A percentile compares a stretch with the other conserved stretches of the same genome.
These are phyloP conservation scores for Colletotrichum cereale DNA, from an alignment of 2,329 filamentous ascomycete species.

Conservation along the genomic window DNA sequence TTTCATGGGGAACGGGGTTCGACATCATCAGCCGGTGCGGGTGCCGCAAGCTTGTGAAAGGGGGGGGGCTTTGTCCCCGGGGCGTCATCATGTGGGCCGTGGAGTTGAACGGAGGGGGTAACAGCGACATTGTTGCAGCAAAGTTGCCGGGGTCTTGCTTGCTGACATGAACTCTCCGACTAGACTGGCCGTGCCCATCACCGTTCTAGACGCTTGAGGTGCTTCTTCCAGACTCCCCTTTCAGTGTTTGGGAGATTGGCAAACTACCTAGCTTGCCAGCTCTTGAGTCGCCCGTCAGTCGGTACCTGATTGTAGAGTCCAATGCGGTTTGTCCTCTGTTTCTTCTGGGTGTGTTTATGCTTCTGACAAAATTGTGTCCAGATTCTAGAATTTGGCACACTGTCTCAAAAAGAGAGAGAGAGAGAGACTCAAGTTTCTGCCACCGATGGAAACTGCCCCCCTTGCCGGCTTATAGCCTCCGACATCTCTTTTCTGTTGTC, in stretches of 20 bases:
- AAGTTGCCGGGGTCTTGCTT: slow-evolving; percentile 20
- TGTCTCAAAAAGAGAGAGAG: background rate
- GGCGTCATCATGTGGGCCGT: slow-evolving; percentile 18
- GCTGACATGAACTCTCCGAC: slow-evolving; percentile 24
- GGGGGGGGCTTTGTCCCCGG: background rate
- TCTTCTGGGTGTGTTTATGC: slow-evolving; percentile 11
- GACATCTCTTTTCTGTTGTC: background rate
- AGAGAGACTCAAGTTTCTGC: background rate
- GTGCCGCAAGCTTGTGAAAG: background rate
- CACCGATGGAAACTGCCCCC: background rate
- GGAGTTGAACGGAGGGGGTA: slow-evolving; percentile 7
- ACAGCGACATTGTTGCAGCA: background rate
- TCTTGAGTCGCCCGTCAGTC: background rate
- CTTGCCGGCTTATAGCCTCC: background rate
- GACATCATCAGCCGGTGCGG: slow-evolving; percentile 12
- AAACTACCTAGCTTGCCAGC: background rate
- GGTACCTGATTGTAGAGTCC: background rate
- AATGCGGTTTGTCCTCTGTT: background rate
- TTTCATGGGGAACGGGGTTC: slow-evolving; percentile 1
- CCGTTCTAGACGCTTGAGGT: slow-evolving; percentile 4
- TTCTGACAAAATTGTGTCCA: slow-evolving; percentile 25
- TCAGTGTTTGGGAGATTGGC: background rate
- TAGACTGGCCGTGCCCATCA: background rate
- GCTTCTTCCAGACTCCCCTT: background rate
- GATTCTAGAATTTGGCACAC: background rate